phyloP scores from a whole-genome alignment of 371 early-diverging fungal species.

The Blakeslea trispora region DNA sequence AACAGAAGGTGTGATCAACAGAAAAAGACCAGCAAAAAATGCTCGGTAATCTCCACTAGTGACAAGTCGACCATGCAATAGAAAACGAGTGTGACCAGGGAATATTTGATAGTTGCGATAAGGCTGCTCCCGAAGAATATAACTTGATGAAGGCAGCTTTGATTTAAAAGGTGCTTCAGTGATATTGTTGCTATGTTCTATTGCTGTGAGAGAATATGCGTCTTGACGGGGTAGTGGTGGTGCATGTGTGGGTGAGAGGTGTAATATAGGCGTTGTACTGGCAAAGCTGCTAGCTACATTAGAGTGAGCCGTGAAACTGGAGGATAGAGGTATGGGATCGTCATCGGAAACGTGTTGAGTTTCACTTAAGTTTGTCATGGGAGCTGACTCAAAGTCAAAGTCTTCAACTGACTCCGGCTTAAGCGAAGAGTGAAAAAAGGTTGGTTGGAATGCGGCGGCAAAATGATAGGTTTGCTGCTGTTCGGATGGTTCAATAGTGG shows the following conservation, averaged over 20 bases:
- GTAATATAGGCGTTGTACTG: constrained; percentile 26
- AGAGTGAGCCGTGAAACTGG: constrained; percentile 24
- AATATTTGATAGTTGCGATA: constrained; percentile 36
- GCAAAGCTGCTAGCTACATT: constrained; percentile 20
- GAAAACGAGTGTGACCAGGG: constrained; percentile 53
- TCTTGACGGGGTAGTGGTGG: constrained; percentile 11
- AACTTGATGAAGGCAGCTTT: constrained; percentile 7
- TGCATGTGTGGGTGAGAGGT: constrained; percentile 8
- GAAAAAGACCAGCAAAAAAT: not conserved
- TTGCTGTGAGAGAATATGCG: constrained; percentile 6
- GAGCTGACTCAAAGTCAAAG: constrained; percentile 28
- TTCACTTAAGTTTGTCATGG: constrained; percentile 1
- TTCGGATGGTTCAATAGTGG: constrained; percentile 8
- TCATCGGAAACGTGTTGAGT: constrained; percentile 10
- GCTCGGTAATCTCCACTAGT: constrained; percentile 29
- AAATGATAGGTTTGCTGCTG: constrained; percentile 12
- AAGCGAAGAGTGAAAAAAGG: constrained; percentile 14
- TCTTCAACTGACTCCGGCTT: constrained; percentile 33
- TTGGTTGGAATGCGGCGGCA: constrained; percentile 23
- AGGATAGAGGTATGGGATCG: constrained; percentile 22
- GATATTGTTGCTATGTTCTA: not conserved
- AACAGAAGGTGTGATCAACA: not conserved
- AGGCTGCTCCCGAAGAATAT: not conserved
- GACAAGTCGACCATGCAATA: constrained; percentile 66
- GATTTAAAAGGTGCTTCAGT: constrained; percentile 10